Percentiles rank a stretch among this genome's conserved stretches.
phyloP scores from a whole-genome alignment of 805 yeast genomes.

The Wickerhamiella sorbophila region DNA sequence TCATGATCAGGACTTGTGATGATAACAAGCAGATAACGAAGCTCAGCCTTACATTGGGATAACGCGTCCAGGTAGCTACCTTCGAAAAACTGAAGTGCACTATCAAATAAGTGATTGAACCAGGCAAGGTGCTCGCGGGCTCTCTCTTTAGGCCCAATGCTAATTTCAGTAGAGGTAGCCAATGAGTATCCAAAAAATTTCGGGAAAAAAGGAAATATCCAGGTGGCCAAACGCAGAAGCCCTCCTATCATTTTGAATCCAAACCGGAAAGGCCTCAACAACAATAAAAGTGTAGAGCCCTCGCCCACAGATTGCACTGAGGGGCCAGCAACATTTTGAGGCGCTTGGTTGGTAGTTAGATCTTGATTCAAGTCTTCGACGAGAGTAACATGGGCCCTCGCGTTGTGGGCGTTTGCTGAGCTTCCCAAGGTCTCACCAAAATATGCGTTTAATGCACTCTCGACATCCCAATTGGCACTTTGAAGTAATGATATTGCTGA shows the following conservation, averaged over 20 bases:
- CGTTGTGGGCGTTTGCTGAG: constrained; percentile 2
- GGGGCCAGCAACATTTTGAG: constrained; percentile 20
- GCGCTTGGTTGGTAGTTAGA: constrained; percentile 20
- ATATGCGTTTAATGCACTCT: constrained; percentile 19
- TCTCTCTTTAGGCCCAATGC: constrained; percentile 35
- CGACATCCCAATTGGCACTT: constrained; percentile 29
- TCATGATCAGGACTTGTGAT: constrained; percentile 63
- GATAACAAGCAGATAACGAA: constrained; percentile 58
- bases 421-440: too few relatives aligned
- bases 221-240: constrained; percentile 9
- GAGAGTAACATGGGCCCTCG: constrained; percentile 17
- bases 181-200: constrained; percentile 27
- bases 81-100: constrained; percentile 28
- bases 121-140: constrained; percentile 38
- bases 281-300: constrained; percentile 21
- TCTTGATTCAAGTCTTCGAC: constrained; percentile 20
- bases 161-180: constrained; percentile 27
- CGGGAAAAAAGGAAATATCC: constrained; percentile 28
- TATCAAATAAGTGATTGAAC: constrained; percentile 35
- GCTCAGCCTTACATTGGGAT: constrained; percentile 50
- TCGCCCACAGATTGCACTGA: constrained; percentile 18
- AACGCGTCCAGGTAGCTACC: constrained; percentile 76
- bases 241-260: constrained; percentile 21
- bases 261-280: constrained; percentile 25
- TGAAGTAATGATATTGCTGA: constrained; percentile 22